Evolutionary conservation across 2,329 filamentous ascomycete species (phyloP), one percentile per base, ranked within the genome.

Genomic region (Aschersonia sp.): DNA sequence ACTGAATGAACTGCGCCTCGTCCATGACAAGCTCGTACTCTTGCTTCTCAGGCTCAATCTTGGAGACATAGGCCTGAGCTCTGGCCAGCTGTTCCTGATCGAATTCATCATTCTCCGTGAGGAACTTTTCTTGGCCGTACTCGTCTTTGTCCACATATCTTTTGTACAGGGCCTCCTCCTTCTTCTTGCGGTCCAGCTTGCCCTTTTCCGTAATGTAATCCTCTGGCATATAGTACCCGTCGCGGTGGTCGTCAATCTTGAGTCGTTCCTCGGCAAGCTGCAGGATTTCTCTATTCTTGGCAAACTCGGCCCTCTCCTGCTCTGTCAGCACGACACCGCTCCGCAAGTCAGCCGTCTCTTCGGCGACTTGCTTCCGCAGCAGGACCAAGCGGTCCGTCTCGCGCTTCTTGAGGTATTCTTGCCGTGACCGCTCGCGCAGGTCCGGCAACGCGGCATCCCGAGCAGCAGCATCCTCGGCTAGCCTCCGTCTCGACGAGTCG

Each of bases 31-130:
- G 95, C 56, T 92, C 86, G 61, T 97, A 98, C 50, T 94, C 83
- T 9, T 89, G 82, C 47, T 89, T 82, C 10, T 85, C 80, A 38
- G 82, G 75, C 59, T 94, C 87, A 0, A 80, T 69, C 47, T 80
- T 78, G 54, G 79, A 75, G 50, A 94, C 88, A 61, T 95, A 89
- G 1, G 87, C 82, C 61, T 91, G 92, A 5, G 88, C 89, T 63
- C 94, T 94, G 49, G 82, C 75, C 1, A 84, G 77, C 66, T 97
- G 91, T 60, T 97, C 91, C 50, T 80, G 72, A 62, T 98, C 92
- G 91, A 91, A 98, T 59, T 95, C 86, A 52, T 98, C 89, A 53
- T 95, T 85, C 62, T 98, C 92, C 0, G 89, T 95, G 50, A 95
- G 79, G 56, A 88, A 94, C 56, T 83, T 84, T 61, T 96, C 91